A percentile compares a stretch with the other conserved stretches of the same genome.
phyloP scores from a whole-genome alignment of 805 yeast genomes.

The Kuraishia ogatae region DNA sequence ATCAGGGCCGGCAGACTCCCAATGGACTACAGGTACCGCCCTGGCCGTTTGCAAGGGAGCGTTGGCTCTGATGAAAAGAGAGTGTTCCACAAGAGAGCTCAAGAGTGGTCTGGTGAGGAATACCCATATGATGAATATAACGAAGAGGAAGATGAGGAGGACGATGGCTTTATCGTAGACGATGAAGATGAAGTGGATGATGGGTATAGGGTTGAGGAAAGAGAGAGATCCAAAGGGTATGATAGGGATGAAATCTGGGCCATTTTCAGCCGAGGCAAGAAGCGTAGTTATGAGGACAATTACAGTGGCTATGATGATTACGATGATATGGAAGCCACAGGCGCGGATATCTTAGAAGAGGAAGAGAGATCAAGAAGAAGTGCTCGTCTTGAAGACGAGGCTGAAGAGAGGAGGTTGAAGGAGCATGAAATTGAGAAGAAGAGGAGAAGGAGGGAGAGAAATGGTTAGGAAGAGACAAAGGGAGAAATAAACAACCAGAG shows the following conservation, averaged over 20 bases:
- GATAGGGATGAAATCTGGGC: conserved; percentile 88
- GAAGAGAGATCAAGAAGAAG: conserved; percentile 59
- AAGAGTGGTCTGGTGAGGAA: background rate
- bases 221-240: conserved; percentile 32
- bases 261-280: conserved; percentile 61
- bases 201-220: conserved; percentile 27
- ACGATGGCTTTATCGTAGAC: conserved; percentile 7
- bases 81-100: conserved; percentile 14
- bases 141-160: conserved; percentile 31
- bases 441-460: conserved; percentile 12
- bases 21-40: conserved; percentile 13
- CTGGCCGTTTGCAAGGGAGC: too few species aligned
- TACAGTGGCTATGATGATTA: conserved; percentile 52
- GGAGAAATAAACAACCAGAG: background rate
- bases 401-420: conserved; percentile 57
- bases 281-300: conserved; percentile 33
- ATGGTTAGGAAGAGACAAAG: background rate
- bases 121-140: conserved; percentile 17
- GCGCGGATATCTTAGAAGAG: conserved; percentile 79
- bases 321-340: conserved; percentile 91
- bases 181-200: conserved; percentile 36
- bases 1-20: background rate
- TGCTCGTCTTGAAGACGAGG: conserved; percentile 70
- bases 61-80: too few species aligned
- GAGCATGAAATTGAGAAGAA: conserved; percentile 36